A percentile compares a stretch with the other conserved stretches of the same genome.
Evolutionary conservation across 164 flowering plant species (phyloP).

Genomic region (Vitis vinifera): DNA sequence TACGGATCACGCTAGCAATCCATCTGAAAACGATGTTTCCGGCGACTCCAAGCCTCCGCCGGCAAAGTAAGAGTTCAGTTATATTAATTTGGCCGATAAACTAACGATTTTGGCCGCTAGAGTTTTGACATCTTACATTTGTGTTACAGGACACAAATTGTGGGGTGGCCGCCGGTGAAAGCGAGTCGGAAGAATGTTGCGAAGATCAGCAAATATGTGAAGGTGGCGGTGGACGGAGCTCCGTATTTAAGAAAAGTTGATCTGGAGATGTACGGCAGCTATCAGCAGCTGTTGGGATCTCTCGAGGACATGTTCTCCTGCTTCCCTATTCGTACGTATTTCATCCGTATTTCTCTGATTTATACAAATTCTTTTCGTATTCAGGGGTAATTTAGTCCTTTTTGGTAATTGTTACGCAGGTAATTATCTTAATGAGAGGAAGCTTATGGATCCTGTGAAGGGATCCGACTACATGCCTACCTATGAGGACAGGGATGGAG

Average conservation of each 20-base stretch:
- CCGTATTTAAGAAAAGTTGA: conserved; percentile 37
- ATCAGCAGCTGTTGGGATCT: conserved; percentile 22
- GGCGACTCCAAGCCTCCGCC: conserved; percentile 6
- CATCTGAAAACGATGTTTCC: not conserved
- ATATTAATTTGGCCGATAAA: not conserved
- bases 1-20: too few relatives aligned
- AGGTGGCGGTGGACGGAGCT: conserved; percentile 39
- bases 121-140: not conserved
- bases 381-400: not conserved
- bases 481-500: conserved; percentile 36
- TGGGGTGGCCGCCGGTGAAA: conserved; percentile 47
- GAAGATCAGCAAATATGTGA: conserved; percentile 29
- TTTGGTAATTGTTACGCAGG: conserved; percentile 8
- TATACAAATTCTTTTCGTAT: not conserved
- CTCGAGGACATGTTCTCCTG: conserved; percentile 27
- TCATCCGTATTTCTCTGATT: too few relatives aligned
- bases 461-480: conserved; percentile 30
- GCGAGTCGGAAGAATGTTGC: conserved; percentile 12
- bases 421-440: conserved; percentile 19
- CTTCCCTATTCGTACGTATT: conserved; percentile 22
- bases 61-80: conserved; percentile 19
- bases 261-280: conserved; percentile 27
- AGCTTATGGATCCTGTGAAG: conserved; percentile 23
- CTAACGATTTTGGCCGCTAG: not conserved
- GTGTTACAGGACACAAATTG: conserved; percentile 23